Evolutionary conservation across 331 rosid genomes (phyloP).

Genomic region (Spiraea crenata): DNA sequence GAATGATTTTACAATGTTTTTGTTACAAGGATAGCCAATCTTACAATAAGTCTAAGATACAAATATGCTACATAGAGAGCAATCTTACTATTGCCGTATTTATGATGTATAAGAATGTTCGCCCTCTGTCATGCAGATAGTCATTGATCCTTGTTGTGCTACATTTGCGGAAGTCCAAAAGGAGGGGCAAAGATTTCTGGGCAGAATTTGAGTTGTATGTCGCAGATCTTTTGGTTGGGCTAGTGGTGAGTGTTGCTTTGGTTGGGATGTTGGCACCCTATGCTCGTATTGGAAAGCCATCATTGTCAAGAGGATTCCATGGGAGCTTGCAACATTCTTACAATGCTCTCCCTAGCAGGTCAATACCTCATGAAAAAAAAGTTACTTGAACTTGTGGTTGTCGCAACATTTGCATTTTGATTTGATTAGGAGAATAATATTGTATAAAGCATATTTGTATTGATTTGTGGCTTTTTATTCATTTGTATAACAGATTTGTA

Average conservation of each 20-base stretch:
- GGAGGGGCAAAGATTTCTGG: constrained; percentile 97
- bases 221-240: constrained; percentile 90
- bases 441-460: no score
- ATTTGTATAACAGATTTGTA: no score
- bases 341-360: constrained; percentile 96
- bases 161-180: constrained; percentile 91
- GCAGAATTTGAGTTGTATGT: constrained; percentile 94
- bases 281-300: constrained; percentile 80
- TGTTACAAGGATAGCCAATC: no score
- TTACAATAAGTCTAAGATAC: no score
- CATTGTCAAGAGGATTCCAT: constrained; percentile 67
- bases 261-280: constrained; percentile 94
- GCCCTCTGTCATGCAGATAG: constrained; percentile 50
- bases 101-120: constrained; percentile 1
- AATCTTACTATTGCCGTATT: neutral
- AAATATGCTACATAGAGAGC: no score
- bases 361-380: constrained; percentile 17
- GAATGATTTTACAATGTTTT: no score
- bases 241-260: constrained; percentile 87
- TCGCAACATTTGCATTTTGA: no score
- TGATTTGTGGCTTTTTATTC: no score
- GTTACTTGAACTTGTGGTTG: neutral
- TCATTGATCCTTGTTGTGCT: constrained; percentile 92
- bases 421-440: no score
- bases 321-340: constrained; percentile 71